Conservation (phyloP, 164 flowering plant genomes). For the Annona squamosa region DNA sequence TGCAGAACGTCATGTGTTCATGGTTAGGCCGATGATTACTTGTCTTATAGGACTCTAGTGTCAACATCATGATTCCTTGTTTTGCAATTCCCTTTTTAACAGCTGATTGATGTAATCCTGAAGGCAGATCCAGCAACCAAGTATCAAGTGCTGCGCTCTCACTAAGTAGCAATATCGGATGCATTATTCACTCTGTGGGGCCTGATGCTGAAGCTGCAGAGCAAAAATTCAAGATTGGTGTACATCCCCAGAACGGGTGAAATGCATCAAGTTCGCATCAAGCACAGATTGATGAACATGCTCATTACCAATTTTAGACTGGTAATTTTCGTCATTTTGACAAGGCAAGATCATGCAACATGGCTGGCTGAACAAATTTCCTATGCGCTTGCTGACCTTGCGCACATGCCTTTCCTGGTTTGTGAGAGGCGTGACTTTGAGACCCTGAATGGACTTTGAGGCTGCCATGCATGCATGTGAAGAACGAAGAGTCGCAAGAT, state of each 20-base stretch:
- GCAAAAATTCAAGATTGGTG: neutral
- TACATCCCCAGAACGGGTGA: neutral
- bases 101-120: no score
- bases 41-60: no score
- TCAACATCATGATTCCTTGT: no score
- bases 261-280: neutral
- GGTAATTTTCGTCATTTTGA: neutral
- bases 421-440: neutral
- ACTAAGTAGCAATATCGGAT: no score
- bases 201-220: no score
- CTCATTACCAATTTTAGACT: neutral
- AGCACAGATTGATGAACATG: neutral
- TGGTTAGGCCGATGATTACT: no score
- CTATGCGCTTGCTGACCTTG: neutral
- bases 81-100: no score
- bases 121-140: no score
- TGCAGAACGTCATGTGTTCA: no score
- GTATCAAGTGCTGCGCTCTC: no score
- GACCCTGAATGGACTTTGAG: neutral
- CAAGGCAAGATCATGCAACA: neutral
- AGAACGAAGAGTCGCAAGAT: neutral
- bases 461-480: neutral
- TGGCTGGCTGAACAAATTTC: neutral
- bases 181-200: no score
- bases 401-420: neutral